Evolutionary conservation across 2,329 filamentous ascomycete species (phyloP).

Genomic region (Pyrenochaeta sp.): DNA sequence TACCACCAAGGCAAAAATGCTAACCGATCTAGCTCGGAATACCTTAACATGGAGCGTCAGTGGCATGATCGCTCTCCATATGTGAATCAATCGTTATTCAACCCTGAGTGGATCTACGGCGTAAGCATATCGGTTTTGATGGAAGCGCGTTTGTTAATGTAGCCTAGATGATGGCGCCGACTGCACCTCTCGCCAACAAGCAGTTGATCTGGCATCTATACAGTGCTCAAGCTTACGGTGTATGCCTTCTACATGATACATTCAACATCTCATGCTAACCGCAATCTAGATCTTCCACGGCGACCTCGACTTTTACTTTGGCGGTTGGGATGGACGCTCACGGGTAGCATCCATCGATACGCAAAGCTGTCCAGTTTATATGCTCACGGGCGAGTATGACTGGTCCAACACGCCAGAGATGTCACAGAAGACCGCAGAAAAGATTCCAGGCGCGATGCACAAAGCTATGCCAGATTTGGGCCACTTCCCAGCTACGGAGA

Average conservation of each 20-base stretch:
- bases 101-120: conserved; percentile 60
- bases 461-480: conserved; percentile 57
- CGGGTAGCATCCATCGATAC: conserved; percentile 57
- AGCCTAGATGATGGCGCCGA: conserved; percentile 56
- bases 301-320: conserved; percentile 62
- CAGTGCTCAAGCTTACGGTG: conserved; percentile 59
- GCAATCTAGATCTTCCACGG: conserved; percentile 57
- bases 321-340: conserved; percentile 59
- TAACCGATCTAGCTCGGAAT: conserved; percentile 44
- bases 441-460: conserved; percentile 57
- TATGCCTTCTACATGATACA: conserved; percentile 11
- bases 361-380: conserved; percentile 60
- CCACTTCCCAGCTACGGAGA: conserved; percentile 60
- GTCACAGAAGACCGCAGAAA: conserved; percentile 57
- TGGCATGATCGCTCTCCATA: conserved; percentile 58
- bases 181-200: conserved; percentile 55
- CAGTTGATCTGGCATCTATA: conserved; percentile 62
- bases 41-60: conserved; percentile 54
- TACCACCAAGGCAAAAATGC: conserved; percentile 24
- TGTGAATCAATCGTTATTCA: conserved; percentile 59
- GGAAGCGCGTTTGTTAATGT: conserved; percentile 4
- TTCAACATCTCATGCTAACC: neutral
- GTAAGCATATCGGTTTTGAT: conserved; percentile 20
- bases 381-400: conserved; percentile 61
- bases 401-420: conserved; percentile 59